A percentile compares a stretch with the other conserved stretches of the same genome.
phyloP scores from a whole-genome alignment of 2,329 filamentous ascomycete species.

The Grosmannia serpens region DNA sequence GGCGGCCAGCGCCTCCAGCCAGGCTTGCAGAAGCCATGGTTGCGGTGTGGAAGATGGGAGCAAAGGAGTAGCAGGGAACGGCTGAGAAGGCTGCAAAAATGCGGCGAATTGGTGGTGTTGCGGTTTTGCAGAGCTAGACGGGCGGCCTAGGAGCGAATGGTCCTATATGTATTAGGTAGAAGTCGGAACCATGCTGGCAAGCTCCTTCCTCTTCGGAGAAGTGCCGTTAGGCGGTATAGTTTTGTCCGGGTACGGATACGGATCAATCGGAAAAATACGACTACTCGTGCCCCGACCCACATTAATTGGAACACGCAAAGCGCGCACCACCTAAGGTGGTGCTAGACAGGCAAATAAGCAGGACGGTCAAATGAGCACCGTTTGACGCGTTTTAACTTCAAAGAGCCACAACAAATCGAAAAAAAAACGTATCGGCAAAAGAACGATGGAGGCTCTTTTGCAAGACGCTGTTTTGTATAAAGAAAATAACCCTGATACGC shows the following conservation, averaged over 20 bases:
- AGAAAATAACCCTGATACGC: too few species aligned
- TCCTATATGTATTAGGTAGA: not conserved
- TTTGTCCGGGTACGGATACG: not conserved
- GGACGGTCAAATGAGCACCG: too few species aligned
- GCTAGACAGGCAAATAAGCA: too few species aligned
- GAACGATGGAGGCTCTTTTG: too few species aligned
- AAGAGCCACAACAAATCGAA: too few species aligned
- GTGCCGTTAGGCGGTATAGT: not conserved
- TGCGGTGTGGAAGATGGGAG: not conserved
- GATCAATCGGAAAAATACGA: not conserved
- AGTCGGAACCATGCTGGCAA: not conserved
- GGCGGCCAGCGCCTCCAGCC: not conserved
- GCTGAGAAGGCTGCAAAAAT: too few species aligned
- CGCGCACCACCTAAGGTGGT: too few species aligned
- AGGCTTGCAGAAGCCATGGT: not conserved
- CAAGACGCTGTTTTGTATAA: too few species aligned
- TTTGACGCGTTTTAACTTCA: too few species aligned
- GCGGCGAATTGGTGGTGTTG: not conserved
- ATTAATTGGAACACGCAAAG: too few species aligned
- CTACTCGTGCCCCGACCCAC: too few species aligned
- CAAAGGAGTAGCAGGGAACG: not conserved
- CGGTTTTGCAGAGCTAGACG: not conserved
- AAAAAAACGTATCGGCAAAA: too few species aligned
- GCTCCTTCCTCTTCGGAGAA: not conserved
- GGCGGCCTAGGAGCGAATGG: not conserved